Conservation (phyloP, 1,284 basidiomycete species). For the Hypsizygus ulmarius region DNA sequence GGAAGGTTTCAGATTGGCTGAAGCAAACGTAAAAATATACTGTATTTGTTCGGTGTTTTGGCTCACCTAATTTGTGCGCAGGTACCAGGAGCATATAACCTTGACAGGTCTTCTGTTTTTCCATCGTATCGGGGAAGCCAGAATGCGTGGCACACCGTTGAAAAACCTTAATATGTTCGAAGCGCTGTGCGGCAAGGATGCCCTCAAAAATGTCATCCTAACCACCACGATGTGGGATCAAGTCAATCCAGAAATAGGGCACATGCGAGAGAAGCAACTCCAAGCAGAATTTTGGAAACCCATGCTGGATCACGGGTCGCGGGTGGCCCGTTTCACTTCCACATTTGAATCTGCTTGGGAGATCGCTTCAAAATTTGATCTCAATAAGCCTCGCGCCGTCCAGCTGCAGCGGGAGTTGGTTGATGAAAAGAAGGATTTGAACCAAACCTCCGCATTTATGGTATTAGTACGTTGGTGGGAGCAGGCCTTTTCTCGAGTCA, state of each 20-base stretch:
- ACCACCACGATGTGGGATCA: constrained; percentile 24
- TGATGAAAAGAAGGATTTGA: constrained; percentile 16
- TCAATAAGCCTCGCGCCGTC: constrained; percentile 14
- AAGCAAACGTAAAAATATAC: constrained; percentile 22
- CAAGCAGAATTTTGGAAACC: constrained; percentile 18
- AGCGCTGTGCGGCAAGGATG: constrained; percentile 21
- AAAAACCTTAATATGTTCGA: constrained; percentile 23
- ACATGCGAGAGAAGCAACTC: constrained; percentile 17
- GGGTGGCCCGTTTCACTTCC: constrained; percentile 16
- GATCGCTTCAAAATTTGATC: constrained; percentile 15
- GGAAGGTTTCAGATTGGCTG: constrained; percentile 24
- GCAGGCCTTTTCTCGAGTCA: constrained; percentile 2
- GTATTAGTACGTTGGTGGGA: constrained; percentile 14
- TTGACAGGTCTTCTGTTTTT: constrained; percentile 25
- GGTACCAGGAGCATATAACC: constrained; percentile 19
- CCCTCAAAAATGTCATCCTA: constrained; percentile 19
- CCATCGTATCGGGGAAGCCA: constrained; percentile 23
- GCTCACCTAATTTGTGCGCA: constrained; percentile 4
- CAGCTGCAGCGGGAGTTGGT: constrained; percentile 23
- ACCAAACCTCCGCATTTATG: constrained; percentile 15
- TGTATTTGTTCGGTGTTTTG: neutral
- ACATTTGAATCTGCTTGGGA: constrained; percentile 20
- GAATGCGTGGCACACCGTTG: constrained; percentile 21
- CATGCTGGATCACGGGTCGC: constrained; percentile 19
- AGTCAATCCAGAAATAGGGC: constrained; percentile 13